A percentile compares a stretch with the other conserved stretches of the same genome.
These are phyloP conservation scores for Ceratorhiza oryzae-sativae DNA, from an alignment of 1,284 basidiomycete genomes.

Conservation along the genomic window DNA sequence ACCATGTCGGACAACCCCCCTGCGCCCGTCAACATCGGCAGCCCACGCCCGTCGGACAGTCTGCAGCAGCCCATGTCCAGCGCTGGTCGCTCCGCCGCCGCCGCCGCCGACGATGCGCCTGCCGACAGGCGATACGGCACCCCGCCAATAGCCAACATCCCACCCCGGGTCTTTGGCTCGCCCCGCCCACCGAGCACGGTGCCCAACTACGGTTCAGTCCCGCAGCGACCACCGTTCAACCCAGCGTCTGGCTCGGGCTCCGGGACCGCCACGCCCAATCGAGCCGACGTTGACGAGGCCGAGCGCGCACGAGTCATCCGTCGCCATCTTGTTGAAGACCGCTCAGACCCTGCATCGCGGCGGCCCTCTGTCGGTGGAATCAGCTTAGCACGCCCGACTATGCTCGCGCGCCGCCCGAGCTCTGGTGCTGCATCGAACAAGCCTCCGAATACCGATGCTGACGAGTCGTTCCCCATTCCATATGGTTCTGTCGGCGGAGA, in stretches of 20 bases:
- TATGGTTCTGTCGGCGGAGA: conserved; percentile 87
- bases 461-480: conserved; percentile 80
- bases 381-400: conserved; percentile 17
- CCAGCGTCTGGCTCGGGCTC: conserved; percentile 18
- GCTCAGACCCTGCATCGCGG: conserved; percentile 49
- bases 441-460: conserved; percentile 52
- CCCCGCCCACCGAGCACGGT: conserved; percentile 29
- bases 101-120: background rate
- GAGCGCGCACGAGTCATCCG: conserved; percentile 84
- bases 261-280: conserved; percentile 30
- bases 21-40: conserved; percentile 4
- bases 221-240: conserved; percentile 25
- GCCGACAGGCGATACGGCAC: conserved; percentile 28
- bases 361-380: conserved; percentile 40
- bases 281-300: conserved; percentile 61
- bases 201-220: conserved; percentile 30
- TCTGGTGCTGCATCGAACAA: conserved; percentile 40
- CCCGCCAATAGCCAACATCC: conserved; percentile 29
- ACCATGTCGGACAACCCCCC: conserved; percentile 7
- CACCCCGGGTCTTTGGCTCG: conserved; percentile 13
- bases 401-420: conserved; percentile 31
- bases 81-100: background rate
- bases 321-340: conserved; percentile 81
- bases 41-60: background rate
- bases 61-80: conserved; percentile 3